Evolutionary conservation across 805 yeast species (phyloP).

Genomic region (Isabelozyma heimii): DNA sequence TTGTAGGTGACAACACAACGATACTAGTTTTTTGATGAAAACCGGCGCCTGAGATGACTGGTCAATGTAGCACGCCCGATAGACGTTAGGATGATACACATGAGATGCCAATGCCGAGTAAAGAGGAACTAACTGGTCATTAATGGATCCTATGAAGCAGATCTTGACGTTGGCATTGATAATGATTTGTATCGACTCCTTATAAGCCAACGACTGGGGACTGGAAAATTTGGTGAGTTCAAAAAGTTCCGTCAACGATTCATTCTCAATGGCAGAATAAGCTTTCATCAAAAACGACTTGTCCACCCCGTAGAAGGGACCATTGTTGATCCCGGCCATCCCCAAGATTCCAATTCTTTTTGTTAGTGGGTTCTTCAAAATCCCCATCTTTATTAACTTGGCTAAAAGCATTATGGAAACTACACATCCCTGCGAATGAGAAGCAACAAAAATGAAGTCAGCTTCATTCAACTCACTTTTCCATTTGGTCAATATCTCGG

Average conservation of each 20-base stretch:
- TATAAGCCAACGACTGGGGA: conserved; percentile 65
- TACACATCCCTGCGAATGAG: conserved; percentile 96
- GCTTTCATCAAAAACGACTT: conserved; percentile 82
- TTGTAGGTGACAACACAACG: conserved; percentile 68
- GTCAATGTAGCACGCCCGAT: conserved; percentile 86
- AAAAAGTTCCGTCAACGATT: conserved; percentile 80
- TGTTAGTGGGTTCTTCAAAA: conserved; percentile 32
- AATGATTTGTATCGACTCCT: conserved; percentile 63
- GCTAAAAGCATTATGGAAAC: conserved; percentile 82
- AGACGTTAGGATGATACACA: conserved; percentile 84
- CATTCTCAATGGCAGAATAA: conserved; percentile 85
- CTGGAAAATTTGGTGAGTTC: conserved; percentile 81
- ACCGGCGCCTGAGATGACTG: conserved; percentile 74
- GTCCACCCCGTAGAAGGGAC: conserved; percentile 91
- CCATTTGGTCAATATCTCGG: conserved; percentile 70
- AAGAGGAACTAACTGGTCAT: conserved; percentile 91
- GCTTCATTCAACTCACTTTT: conserved; percentile 55
- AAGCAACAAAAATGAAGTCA: conserved; percentile 86
- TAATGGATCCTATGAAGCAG: conserved; percentile 81
- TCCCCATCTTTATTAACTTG: conserved; percentile 58
- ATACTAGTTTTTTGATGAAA: conserved; percentile 72
- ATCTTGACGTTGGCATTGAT: conserved; percentile 72
- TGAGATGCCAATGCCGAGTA: conserved; percentile 85
- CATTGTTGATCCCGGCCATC: conserved; percentile 95
- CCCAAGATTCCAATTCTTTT: conserved; percentile 71